Conservation (phyloP, 768 basidiomycete genomes). For the Xerocomus brunneocitrinus region DNA sequence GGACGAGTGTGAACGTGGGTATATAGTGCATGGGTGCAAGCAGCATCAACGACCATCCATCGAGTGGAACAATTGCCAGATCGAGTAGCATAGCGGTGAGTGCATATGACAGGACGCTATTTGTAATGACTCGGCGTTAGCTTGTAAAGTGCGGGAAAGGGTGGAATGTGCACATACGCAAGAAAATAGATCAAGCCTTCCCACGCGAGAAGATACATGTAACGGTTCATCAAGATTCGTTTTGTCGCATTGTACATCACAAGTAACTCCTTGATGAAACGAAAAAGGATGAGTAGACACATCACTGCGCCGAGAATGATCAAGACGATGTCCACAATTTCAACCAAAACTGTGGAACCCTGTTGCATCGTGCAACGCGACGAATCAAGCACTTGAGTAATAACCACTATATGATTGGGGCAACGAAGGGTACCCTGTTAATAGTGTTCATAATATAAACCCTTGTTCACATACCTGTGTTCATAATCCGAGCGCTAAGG, state of each 20-base stretch:
- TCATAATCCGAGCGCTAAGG: not conserved
- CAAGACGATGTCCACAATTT: not conserved
- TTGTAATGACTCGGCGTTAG: not conserved
- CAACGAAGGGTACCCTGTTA: too few species aligned
- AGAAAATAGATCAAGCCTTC: slow-evolving; percentile 1
- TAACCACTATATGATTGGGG: not conserved
- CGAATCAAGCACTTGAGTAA: too few species aligned
- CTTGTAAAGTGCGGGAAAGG: not conserved
- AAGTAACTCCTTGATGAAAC: not conserved
- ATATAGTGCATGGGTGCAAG: not conserved
- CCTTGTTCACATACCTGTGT: not conserved
- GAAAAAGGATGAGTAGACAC: not conserved
- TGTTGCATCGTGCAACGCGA: not conserved
- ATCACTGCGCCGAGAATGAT: not conserved
- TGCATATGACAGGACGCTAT: not conserved
- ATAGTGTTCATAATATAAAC: too few species aligned
- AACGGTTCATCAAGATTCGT: not conserved
- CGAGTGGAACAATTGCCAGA: not conserved
- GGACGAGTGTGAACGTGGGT: not conserved
- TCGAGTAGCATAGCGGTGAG: not conserved
- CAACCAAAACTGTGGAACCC: not conserved
- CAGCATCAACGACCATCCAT: not conserved
- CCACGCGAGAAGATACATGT: not conserved
- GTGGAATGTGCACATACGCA: not conserved
- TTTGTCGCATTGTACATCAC: not conserved